Percentiles rank a stretch among this genome's conserved stretches.
phyloP scores from a whole-genome alignment of 768 basidiomycete species.

The Cubamyces lactineus region DNA sequence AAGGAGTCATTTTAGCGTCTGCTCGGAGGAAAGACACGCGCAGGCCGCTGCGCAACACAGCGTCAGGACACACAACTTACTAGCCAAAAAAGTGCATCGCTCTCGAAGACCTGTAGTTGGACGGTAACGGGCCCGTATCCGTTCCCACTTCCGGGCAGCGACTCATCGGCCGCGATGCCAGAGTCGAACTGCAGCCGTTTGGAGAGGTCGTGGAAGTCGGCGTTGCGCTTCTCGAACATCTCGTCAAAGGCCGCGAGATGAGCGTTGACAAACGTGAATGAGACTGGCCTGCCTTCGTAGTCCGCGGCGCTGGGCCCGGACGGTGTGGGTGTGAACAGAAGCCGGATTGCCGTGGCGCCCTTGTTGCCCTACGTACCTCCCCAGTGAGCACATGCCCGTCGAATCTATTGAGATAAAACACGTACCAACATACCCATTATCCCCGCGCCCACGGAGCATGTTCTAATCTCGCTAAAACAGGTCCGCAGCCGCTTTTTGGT shows the following conservation, averaged over 20 bases:
- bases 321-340: conserved; percentile 54
- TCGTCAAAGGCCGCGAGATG: conserved; percentile 87
- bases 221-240: conserved; percentile 72
- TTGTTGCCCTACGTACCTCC: conserved; percentile 69
- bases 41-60: too few species aligned
- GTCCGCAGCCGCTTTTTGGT: conserved; percentile 54
- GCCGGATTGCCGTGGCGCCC: conserved; percentile 69
- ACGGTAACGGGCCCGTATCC: conserved; percentile 16
- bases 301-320: conserved; percentile 26
- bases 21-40: background rate
- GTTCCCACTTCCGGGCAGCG: background rate
- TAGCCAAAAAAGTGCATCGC: conserved; percentile 79
- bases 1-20: background rate
- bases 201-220: conserved; percentile 73
- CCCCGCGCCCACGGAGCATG: conserved; percentile 64
- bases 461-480: conserved; percentile 58
- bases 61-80: conserved; percentile 43
- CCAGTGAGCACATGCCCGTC: background rate
- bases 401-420: too few species aligned
- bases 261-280: conserved; percentile 76
- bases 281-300: conserved; percentile 38
- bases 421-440: conserved; percentile 79
- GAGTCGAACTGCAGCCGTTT: conserved; percentile 57
- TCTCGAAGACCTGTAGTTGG: conserved; percentile 52
- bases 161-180: conserved; percentile 25